Evolutionary conservation across 495 filamentous ascomycete genomes (phyloP), one percentile per base, ranked within the genome.

Genomic region (Tricharina praecox): DNA sequence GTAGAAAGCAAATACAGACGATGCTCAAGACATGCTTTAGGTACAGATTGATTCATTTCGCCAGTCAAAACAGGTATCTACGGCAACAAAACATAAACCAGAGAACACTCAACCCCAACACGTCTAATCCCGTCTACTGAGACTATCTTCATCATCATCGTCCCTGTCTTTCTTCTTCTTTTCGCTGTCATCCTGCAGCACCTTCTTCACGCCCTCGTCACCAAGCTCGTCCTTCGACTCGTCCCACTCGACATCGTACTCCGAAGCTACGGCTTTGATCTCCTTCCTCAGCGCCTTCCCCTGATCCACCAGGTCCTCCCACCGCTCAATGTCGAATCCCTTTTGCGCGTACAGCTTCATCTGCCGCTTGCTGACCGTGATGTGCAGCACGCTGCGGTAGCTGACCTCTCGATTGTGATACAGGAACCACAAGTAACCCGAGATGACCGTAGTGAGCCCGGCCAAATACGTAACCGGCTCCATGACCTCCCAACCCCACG

Each of bases 211-310:
- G 24, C 68, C 71, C 55, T 84, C 75, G 33, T 78, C 76, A n/a
- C 76, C 74, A 36, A 85, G 78, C 24, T 48, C 23, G 62, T 93
- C 84, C 42, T 67, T 66, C 39, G 65, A 70, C 66, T 95, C 87
- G 64, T 96, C 74, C 87, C 86, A 95, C 18, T 86, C 83, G n/a
- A 84, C 83, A 56, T 90, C 85, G 64, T 94, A 94, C 60, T 93
- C 83, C 20, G 77, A 74, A 0, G 88, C 85, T 32, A 93, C 77
- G 3, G 64, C 70, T 61, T 78, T 81, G 49, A 95, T 85, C 64
- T 95, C 88, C 53, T 68, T 72, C 19, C 88, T 62, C 48, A 95
- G 62, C 23, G 74, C 64, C 58, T 93, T 95, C 0, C 75, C 84
- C 42, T 90, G 82, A 41, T 85, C 76, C n/a, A 92, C 71, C 38